A percentile compares a stretch with the other conserved stretches of the same genome.
phyloP scores from a whole-genome alignment of 345 rosid species.

The Carallia brachiata region DNA sequence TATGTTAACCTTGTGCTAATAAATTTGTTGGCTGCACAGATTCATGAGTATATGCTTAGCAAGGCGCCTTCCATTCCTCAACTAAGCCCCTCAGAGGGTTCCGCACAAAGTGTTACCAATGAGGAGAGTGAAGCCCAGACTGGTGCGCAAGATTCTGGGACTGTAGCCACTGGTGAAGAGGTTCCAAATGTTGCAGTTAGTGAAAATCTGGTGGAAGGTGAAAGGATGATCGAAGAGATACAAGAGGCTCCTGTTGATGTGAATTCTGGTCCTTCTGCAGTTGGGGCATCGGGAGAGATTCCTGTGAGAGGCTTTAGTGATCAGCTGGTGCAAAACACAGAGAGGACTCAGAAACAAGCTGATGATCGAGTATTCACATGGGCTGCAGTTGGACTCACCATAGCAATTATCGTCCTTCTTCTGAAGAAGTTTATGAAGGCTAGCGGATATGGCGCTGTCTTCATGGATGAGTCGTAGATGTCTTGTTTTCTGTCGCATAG shows the following conservation, averaged over 20 bases:
- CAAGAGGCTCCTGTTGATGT: slow-evolving; percentile 36
- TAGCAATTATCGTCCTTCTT: slow-evolving; percentile 82
- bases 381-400: slow-evolving; percentile 86
- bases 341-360: slow-evolving; percentile 51
- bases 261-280: slow-evolving; percentile 28
- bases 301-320: slow-evolving; percentile 23
- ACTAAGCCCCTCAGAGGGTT: slow-evolving; percentile 23
- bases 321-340: slow-evolving; percentile 35
- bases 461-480: slow-evolving; percentile 72
- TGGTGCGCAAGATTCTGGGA: slow-evolving; percentile 13
- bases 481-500: too few relatives aligned
- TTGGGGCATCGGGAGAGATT: slow-evolving; percentile 30
- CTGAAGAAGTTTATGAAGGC: slow-evolving; percentile 86
- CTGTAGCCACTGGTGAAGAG: slow-evolving; percentile 21
- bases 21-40: slow-evolving; percentile 40
- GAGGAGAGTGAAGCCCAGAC: slow-evolving; percentile 26
- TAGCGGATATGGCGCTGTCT: slow-evolving; percentile 66
- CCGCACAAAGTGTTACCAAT: slow-evolving; percentile 21
- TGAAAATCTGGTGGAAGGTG: slow-evolving; percentile 27
- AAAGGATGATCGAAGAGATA: slow-evolving; percentile 40
- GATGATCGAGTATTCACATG: slow-evolving; percentile 77
- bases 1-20: not conserved
- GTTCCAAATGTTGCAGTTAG: slow-evolving; percentile 24
- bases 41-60: slow-evolving; percentile 84
- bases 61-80: slow-evolving; percentile 71